Base-by-base conservation (phyloP, 768 basidiomycete species). In the Lactifluus volemus region DNA sequence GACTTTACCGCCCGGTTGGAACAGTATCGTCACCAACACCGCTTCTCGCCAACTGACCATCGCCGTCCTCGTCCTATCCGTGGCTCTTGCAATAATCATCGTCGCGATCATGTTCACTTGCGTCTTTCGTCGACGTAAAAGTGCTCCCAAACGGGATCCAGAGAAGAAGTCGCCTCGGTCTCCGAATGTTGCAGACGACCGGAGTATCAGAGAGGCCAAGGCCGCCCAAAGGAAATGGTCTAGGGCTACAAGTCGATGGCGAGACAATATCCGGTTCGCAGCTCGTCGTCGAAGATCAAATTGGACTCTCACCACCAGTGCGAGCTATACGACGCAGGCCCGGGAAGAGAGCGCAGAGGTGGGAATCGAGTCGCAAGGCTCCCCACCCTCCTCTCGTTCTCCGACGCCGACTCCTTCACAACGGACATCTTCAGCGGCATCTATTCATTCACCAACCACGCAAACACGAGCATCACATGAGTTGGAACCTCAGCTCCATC, bases 191-290 rank as follows among this genome's bases (percentile, higher is more conserved):
- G 30, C n/a, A 5, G 47, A 58, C 10, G 79, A 82, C 1, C 68
- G 68, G n/a, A 67, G 66, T 44, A 30, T 64, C 61, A 78, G 75
- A 61, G 81, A 83, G 50, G 70, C 72, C 8, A 80, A 76, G 55
- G 69, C 70, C 5, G 81, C 81, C 63, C 80, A 84, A 69, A 82
- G 80, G 65, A 67, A 84, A 51, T 88, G 86, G 86, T 77, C 79
- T 0, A 78, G 73, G 61, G 86, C 87, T 2, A 83, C 81, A 1
- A 83, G 82, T 8, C 79, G 85, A 48, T 91, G 88, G 88, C 83
- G 77, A 64, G 81, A 80, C 3, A 83, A 84, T 55, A 78, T 81
- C 10, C 81, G 82, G 30, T 76, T 81, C 59, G 74, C 81, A n/a
- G 81, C 82, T 8, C 80, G 86, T 41, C 81, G 83, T 52, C 77